Conservation (phyloP, 495 filamentous ascomycete genomes). For the Aspergillus heteromorphus region DNA sequence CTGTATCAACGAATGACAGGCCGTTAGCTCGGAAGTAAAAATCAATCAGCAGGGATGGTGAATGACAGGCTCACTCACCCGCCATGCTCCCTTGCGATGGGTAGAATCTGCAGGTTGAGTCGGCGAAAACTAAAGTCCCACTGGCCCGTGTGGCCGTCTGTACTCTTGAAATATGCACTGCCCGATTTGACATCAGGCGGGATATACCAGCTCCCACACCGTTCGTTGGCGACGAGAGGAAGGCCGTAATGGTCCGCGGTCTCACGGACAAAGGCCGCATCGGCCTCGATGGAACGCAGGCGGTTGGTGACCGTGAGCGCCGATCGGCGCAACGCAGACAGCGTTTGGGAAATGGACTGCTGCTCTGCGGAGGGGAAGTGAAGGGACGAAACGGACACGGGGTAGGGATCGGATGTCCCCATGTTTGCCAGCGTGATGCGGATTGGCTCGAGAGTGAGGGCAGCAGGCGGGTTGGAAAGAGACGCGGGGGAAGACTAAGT, state of each 20-base stretch:
- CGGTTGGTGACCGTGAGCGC: conserved; percentile 78
- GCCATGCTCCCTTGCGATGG: conserved; percentile 52
- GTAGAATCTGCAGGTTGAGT: conserved; percentile 75
- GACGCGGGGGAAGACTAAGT: background rate
- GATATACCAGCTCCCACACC: conserved; percentile 96
- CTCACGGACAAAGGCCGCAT: conserved; percentile 60
- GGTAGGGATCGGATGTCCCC: conserved; percentile 11
- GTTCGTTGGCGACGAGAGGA: conserved; percentile 89
- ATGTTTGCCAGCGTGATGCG: background rate
- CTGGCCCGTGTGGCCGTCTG: conserved; percentile 84
- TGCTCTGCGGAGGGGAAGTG: conserved; percentile 39
- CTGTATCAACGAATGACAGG: conserved; percentile 35
- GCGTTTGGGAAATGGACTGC: conserved; percentile 39
- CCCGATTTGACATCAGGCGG: conserved; percentile 56
- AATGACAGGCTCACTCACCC: conserved; percentile 48
- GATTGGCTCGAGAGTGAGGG: background rate
- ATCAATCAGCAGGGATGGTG: background rate
- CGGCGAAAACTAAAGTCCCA: conserved; percentile 84
- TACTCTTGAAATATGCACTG: conserved; percentile 94
- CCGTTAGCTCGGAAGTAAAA: background rate
- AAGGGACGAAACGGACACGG: conserved; percentile 35
- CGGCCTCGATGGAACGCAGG: conserved; percentile 63
- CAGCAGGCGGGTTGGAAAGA: background rate
- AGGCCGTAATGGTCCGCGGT: conserved; percentile 50
- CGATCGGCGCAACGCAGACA: conserved; percentile 58